These are phyloP conservation scores for Umbelopsis isabellina DNA, from an alignment of 192 early-diverging fungal genomes.

Conservation along the genomic window DNA sequence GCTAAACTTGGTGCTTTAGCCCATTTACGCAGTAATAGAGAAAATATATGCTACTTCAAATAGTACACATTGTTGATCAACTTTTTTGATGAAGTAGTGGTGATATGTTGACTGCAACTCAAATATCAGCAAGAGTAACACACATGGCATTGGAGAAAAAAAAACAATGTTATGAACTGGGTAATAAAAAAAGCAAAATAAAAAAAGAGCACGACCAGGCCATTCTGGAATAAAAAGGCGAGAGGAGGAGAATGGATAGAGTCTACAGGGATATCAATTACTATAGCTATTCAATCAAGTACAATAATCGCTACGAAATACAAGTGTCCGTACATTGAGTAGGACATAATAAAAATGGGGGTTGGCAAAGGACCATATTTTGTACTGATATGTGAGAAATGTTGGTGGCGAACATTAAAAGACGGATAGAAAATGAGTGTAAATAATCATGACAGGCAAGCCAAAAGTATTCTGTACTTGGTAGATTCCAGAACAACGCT, in stretches of 20 bases:
- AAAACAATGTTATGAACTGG: background rate
- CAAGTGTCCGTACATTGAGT: slow-evolving; percentile 1
- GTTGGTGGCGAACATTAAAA: background rate
- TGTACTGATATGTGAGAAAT: background rate
- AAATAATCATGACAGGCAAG: slow-evolving; percentile 1
- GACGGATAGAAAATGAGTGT: slow-evolving; percentile 1
- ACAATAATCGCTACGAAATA: slow-evolving; percentile 23
- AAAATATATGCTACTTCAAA: no score
- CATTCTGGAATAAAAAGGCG: background rate
- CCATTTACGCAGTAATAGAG: no score
- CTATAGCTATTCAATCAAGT: slow-evolving; percentile 23
- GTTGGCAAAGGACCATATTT: background rate
- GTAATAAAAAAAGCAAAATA: background rate
- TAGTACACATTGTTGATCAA: no score
- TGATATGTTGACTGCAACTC: no score
- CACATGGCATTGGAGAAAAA: background rate
- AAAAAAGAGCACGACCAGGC: slow-evolving; percentile 6
- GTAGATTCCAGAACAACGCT: slow-evolving; percentile 17
- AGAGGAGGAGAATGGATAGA: background rate
- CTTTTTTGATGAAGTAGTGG: no score
- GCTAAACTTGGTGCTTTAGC: no score
- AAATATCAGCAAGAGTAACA: background rate
- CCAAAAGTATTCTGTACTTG: background rate
- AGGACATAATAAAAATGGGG: slow-evolving; percentile 1
- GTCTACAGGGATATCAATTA: slow-evolving; percentile 24